Evolutionary conservation across 768 basidiomycete species (phyloP), one percentile per base, ranked within the genome.

Genomic region (Lactifluus pinguis): DNA sequence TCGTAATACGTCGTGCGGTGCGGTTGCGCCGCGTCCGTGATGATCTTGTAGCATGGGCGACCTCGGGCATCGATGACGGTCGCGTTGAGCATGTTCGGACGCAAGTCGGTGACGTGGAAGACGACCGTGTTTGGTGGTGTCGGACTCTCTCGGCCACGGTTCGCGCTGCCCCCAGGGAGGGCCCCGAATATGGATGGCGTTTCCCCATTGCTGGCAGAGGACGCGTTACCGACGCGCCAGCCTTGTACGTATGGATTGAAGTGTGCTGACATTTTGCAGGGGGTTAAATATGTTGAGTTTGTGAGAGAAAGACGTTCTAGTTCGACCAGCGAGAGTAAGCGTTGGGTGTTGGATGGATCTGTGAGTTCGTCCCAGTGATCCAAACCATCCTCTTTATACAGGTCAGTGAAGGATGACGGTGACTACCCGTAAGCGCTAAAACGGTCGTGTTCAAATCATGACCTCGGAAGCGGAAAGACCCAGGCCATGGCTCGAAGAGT

Each of bases 241-340:
- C 60, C 63, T 50, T 66, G 65, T 4, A 66, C 63, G 47, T 55
- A 61, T 6, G 65, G 65, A 25, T 66, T 66, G 57, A 66, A 66
- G 45, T 63, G 47, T 21, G 63, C 50, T 1, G 62, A 64, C 63
- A 63, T 63, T n/a, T n/a, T 42, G 49, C 21, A 14, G 32, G 7
- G 32, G 9, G 32, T 34, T 9, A 5, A 21, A 8, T 30, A 53
- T 54, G 17, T 49, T 13, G 41, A 25, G 25, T 25, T 25, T 25
- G 25, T 25, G 29, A 34, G 30, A 4, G 21, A 47, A 5, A 15
- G 21, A 38, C 10, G 38, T 38, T 38, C 21, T 21, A 10, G 13
- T 1, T 14, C 42, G 25, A n/a, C 25, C 15, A 36, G 29, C 21
- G 30, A 55, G 29, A 55, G 49, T 19, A 25, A 25, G 25, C 25